Evolutionary conservation across 495 filamentous ascomycete genomes (phyloP).

Genomic region (Xylaria acuta): DNA sequence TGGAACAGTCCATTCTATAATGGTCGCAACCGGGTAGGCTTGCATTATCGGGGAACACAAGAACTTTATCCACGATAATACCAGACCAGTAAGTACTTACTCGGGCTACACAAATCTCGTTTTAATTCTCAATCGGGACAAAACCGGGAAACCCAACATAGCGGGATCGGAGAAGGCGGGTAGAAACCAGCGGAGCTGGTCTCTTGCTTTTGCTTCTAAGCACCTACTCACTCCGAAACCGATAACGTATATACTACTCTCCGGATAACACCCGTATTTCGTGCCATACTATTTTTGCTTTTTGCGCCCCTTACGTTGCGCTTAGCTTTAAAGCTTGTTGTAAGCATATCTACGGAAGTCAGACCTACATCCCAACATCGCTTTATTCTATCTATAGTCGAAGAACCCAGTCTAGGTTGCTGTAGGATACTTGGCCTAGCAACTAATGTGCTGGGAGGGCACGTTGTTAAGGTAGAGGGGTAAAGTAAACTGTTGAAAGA

Average conservation of each 20-base stretch:
- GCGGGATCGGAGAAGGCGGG: not conserved
- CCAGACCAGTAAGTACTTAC: too few relatives aligned
- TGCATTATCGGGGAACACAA: not conserved
- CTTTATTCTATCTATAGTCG: not conserved
- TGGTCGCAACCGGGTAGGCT: not conserved
- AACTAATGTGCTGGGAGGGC: not conserved
- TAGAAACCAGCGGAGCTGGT: too few relatives aligned
- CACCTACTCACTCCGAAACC: not conserved
- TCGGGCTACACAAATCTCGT: not conserved
- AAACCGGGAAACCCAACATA: too few relatives aligned
- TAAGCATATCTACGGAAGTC: not conserved
- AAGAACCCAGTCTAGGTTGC: not conserved
- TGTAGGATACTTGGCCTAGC: not conserved
- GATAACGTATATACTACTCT: not conserved
- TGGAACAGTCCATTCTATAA: not conserved
- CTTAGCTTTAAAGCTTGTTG: not conserved
- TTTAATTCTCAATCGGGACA: not conserved
- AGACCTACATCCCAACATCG: not conserved
- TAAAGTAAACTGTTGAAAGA: not conserved
- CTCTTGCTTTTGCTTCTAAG: not conserved
- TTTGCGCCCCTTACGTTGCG: not conserved
- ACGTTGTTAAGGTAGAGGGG: not conserved
- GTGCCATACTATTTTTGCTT: not conserved
- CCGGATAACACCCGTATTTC: not conserved
- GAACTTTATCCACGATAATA: not conserved